These are phyloP conservation scores for Peronosclerospora sorghi DNA, from an alignment of 352 stramenopile genomes.

Conservation along the genomic window DNA sequence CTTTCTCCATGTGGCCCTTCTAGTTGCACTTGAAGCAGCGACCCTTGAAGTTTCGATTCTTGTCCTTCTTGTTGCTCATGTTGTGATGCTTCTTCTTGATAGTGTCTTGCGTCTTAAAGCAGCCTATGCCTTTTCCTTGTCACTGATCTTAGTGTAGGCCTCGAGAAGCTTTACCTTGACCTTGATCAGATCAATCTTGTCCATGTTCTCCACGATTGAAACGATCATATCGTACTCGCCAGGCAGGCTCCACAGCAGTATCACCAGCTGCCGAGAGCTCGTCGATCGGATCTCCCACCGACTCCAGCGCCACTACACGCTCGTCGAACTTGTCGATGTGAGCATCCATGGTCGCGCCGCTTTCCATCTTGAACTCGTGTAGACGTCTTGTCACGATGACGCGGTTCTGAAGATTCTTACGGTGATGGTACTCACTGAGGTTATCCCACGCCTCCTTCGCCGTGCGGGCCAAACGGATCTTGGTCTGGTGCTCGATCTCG, in stretches of 20 bases:
- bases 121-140: no score
- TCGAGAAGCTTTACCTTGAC: slow-evolving; percentile 17
- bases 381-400: neutral
- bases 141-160: slow-evolving; percentile 6
- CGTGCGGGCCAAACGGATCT: neutral
- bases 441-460: neutral
- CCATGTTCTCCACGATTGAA: slow-evolving; percentile 12
- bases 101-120: no score
- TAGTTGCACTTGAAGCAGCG: neutral
- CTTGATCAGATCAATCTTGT: slow-evolving; percentile 5
- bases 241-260: slow-evolving; percentile 17
- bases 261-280: slow-evolving; percentile 14
- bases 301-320: slow-evolving; percentile 13
- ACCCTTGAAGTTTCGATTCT: neutral
- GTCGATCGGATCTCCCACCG: slow-evolving; percentile 12
- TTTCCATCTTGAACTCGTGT: slow-evolving; percentile 5
- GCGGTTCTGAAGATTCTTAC: neutral
- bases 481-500: neutral
- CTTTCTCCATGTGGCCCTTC: neutral
- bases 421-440: neutral
- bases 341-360: neutral
- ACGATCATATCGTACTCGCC: slow-evolving; percentile 16
- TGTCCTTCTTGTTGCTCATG: neutral
- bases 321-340: slow-evolving; percentile 22
- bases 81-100: no score